These are phyloP conservation scores for Rhynchospora tenuis DNA, from an alignment of 176 grass and related monocot species.

Conservation along the genomic window DNA sequence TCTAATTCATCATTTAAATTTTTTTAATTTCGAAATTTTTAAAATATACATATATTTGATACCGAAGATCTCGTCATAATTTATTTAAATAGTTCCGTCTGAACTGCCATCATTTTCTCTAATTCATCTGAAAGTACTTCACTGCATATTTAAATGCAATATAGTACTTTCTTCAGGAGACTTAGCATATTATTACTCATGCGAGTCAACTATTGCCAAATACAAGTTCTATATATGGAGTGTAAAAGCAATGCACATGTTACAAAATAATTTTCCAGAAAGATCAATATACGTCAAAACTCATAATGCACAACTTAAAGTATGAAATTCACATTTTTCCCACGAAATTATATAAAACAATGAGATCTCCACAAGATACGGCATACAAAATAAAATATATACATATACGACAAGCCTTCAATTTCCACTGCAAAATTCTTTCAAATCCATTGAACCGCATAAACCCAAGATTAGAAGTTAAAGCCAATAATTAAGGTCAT, in stretches of 20 bases:
- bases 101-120: background rate
- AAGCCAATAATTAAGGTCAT: background rate
- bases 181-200: background rate
- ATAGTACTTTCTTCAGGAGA: background rate
- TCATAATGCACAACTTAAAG: background rate
- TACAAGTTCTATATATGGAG: background rate
- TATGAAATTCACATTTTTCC: background rate
- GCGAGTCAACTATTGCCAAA: background rate
- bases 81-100: background rate
- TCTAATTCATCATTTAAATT: background rate
- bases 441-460: background rate
- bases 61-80: background rate
- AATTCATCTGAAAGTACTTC: background rate
- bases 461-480: constrained; percentile 6
- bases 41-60: background rate
- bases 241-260: background rate
- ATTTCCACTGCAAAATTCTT: background rate
- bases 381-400: background rate
- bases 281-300: background rate
- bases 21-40: too few relatives aligned
- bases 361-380: background rate
- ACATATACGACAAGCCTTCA: background rate
- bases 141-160: background rate
- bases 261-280: background rate
- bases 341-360: background rate